phyloP scores from a whole-genome alignment of 2,329 filamentous ascomycete species.

The Ophiostoma sp. region DNA sequence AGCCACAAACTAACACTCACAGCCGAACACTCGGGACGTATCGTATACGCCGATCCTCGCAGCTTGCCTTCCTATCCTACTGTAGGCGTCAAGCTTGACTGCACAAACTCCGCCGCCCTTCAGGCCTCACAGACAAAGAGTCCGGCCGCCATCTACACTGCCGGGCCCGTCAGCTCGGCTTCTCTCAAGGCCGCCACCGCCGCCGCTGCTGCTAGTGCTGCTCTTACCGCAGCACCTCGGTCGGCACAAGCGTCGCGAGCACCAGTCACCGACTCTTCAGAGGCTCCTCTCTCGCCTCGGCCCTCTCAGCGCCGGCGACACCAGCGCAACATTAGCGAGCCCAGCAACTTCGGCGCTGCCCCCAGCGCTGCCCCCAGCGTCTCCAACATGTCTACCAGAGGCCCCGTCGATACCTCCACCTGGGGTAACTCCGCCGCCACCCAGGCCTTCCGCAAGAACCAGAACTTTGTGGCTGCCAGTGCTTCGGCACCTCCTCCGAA shows the following conservation, averaged over 20 bases:
- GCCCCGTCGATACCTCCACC: conserved; percentile 26
- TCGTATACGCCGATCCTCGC: conserved; percentile 67
- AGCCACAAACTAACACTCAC: not conserved
- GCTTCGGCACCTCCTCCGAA: conserved; percentile 21
- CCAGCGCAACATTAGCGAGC: conserved; percentile 35
- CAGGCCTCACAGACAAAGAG: conserved; percentile 18
- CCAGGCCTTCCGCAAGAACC: conserved; percentile 39
- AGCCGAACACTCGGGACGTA: conserved; percentile 35
- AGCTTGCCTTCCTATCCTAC: conserved; percentile 72
- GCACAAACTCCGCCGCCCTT: conserved; percentile 20
- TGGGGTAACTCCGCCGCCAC: conserved; percentile 66
- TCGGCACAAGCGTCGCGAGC: not conserved
- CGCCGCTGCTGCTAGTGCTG: conserved; percentile 24
- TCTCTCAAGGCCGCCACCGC: conserved; percentile 26
- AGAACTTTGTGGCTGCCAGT: conserved; percentile 15
- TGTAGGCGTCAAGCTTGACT: conserved; percentile 50
- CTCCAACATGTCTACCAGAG: conserved; percentile 55
- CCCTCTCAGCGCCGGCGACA: conserved; percentile 37
- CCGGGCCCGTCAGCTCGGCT: conserved; percentile 17
- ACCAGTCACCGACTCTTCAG: not conserved
- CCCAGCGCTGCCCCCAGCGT: conserved; percentile 28
- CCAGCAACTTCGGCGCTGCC: not conserved
- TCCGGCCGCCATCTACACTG: conserved; percentile 18
- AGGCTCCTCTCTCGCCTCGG: not conserved
- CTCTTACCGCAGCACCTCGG: conserved; percentile 12